Percentiles rank a stretch among this genome's conserved stretches.
These are phyloP conservation scores for Ogataea chonburiensis DNA, from an alignment of 805 yeast species.

Conservation along the genomic window DNA sequence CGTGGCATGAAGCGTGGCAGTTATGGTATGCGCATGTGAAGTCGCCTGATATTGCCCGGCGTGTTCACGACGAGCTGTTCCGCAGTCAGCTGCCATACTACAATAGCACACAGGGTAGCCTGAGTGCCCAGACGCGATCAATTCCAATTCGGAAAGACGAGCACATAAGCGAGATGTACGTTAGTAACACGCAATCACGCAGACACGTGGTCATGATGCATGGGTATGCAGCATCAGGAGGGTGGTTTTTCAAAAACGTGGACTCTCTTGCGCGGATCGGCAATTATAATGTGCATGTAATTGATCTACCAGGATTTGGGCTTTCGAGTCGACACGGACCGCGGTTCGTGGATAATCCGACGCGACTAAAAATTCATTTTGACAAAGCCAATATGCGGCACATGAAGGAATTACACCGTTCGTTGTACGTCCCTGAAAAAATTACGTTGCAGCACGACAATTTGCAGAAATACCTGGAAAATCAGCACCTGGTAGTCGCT, in stretches of 20 bases:
- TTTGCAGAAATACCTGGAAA: constrained; percentile 27
- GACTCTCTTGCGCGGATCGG: constrained; percentile 39
- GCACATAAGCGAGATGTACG: constrained; percentile 1
- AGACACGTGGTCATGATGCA: constrained; percentile 50
- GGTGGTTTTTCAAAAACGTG: constrained; percentile 56
- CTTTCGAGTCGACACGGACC: constrained; percentile 46
- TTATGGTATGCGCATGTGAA: constrained; percentile 26
- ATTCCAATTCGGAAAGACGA: constrained; percentile 3
- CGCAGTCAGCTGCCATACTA: constrained; percentile 28
- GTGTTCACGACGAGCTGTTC: constrained; percentile 27
- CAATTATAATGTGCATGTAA: constrained; percentile 34
- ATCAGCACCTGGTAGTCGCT: constrained; percentile 39
- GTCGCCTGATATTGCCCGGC: constrained; percentile 21
- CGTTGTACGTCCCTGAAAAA: constrained; percentile 25
- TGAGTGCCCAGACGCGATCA: constrained; percentile 21
- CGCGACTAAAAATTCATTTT: constrained; percentile 27
- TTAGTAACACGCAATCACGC: constrained; percentile 1
- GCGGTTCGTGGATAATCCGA: constrained; percentile 25
- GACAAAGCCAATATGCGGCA: constrained; percentile 21
- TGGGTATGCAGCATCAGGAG: constrained; percentile 57
- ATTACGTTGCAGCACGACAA: constrained; percentile 22
- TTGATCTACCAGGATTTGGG: constrained; percentile 57
- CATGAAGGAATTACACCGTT: constrained; percentile 25
- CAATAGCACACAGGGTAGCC: constrained; percentile 13
- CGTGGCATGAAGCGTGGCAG: constrained; percentile 20